Evolutionary conservation across 805 yeast genomes (phyloP), one percentile per base, ranked within the genome.

Genomic region (Cyberlindnera americana): DNA sequence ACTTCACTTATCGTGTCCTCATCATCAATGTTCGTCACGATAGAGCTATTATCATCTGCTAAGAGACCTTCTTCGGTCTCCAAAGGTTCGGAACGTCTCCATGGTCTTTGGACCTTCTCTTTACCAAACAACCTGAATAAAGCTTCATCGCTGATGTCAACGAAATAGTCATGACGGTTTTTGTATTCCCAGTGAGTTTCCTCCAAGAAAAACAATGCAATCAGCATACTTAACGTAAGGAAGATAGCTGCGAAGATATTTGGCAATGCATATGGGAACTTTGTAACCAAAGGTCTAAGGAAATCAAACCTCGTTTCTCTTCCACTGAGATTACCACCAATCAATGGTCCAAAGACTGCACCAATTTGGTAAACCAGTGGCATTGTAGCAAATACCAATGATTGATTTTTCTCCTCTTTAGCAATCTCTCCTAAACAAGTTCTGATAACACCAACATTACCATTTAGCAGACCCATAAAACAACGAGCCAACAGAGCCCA

Each of bases 281-380:
- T 34, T 19, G 33, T 19, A 6, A 38, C 41, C 17, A 48, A 25
- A 1, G 43, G 37, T 14, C 25, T 43, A 29, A 48, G 19, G 17
- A 27, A 34, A 6, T 35, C 46, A 29, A 39, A 34, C n/a, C 42
- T 40, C 7, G 50, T 44, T 14, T 43, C 41, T 17, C 34, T 41
- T 6, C 47, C 41, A 18, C 42, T 33, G 25, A 47, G 24, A 14
- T 39, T 39, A 18, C 52, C 52, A 19, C 52, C 52, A 2, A 48
- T 38, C 18, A 48, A 18, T 14, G 52, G 52, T 2, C 52, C 52
- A 15, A 48, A 16, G 17, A 47, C 44, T 8, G 43, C 14, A 4
- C 52, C 52, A 7, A 43, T 14, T 27, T 48, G 52, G 17, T 40
- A 43, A 3, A 47, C 50, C 23, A 48, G 24, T 2, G 52, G 52